Percentiles rank a stretch among this genome's conserved stretches.
phyloP scores from a whole-genome alignment of 2,329 filamentous ascomycete species.

The Claviceps fusiformis region DNA sequence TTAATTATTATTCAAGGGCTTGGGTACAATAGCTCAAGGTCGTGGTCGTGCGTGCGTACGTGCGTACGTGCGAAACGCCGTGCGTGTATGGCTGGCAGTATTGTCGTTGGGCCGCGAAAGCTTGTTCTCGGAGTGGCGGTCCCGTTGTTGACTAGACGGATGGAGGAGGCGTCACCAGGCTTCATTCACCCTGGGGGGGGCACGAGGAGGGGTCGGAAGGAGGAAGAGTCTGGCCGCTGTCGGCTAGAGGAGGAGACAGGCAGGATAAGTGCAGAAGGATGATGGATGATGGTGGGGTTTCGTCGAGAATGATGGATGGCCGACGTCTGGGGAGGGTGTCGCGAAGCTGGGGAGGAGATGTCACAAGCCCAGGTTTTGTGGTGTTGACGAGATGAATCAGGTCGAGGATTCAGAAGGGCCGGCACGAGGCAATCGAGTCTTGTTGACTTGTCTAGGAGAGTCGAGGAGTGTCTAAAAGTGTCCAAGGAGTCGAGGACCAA shows the following conservation, averaged over 20 bases:
- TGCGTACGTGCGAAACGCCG: not conserved
- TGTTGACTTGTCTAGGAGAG: too few species aligned
- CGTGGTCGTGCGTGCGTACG: too few species aligned
- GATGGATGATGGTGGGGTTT: not conserved
- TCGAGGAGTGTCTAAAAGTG: too few species aligned
- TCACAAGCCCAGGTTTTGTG: not conserved
- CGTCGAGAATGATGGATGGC: not conserved
- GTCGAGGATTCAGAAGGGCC: conserved; percentile 10
- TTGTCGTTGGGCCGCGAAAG: not conserved
- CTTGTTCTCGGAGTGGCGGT: not conserved
- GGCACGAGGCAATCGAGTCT: conserved; percentile 14
- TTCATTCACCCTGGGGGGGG: too few species aligned
- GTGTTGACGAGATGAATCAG: conserved; percentile 6
- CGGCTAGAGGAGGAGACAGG: not conserved
- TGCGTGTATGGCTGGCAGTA: not conserved
- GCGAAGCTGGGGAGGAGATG: conserved; percentile 1
- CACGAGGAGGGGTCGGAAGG: too few species aligned
- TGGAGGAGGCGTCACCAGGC: conserved; percentile 2
- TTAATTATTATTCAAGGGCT: conserved; percentile 5
- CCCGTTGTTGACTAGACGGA: not conserved
- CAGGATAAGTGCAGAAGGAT: not conserved
- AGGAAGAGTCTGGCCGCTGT: not conserved
- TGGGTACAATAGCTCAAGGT: not conserved
- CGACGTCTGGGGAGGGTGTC: not conserved
- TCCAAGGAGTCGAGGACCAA: too few species aligned